Evolutionary conservation across 164 flowering plant genomes (phyloP).

Genomic region (Kalanchoe fedtschenkoi): DNA sequence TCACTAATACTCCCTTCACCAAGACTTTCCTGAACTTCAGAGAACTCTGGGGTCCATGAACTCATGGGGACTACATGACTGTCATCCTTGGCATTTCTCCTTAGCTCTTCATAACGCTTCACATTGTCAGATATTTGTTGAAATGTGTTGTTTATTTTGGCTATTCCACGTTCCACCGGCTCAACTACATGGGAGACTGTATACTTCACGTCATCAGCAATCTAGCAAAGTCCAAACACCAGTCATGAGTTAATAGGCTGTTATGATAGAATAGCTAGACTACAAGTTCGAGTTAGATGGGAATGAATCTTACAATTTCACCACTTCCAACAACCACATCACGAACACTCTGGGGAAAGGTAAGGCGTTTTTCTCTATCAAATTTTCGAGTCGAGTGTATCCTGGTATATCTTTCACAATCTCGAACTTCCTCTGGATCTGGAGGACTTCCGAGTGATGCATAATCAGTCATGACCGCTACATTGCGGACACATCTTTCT

Average conservation of each 20-base stretch:
- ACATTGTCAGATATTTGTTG: slow-evolving; percentile 91
- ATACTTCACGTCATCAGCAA: slow-evolving; percentile 92
- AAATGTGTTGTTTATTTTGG: slow-evolving; percentile 66
- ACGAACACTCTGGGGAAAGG: slow-evolving; percentile 77
- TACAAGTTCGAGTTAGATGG: slow-evolving; percentile 1
- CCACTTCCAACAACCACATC: slow-evolving; percentile 95
- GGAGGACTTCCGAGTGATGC: slow-evolving; percentile 78
- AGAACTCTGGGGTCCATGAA: slow-evolving; percentile 57
- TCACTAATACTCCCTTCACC: slow-evolving; percentile 77
- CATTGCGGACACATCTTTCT: slow-evolving; percentile 92
- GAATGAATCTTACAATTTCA: slow-evolving; percentile 59
- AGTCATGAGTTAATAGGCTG: background rate
- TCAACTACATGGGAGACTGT: slow-evolving; percentile 96
- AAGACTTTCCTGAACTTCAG: slow-evolving; percentile 48
- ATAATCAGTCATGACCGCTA: slow-evolving; percentile 84
- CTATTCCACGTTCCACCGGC: slow-evolving; percentile 90
- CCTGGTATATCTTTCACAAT: slow-evolving; percentile 56
- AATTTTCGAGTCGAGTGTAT: slow-evolving; percentile 40
- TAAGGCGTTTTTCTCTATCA: slow-evolving; percentile 54
- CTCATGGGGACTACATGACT: slow-evolving; percentile 60
- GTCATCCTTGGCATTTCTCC: slow-evolving; percentile 66
- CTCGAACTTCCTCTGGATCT: slow-evolving; percentile 92
- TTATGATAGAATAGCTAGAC: background rate
- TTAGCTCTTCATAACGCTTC: slow-evolving; percentile 48
- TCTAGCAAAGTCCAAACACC: slow-evolving; percentile 25